Conservation (phyloP, 1,284 basidiomycete species). For the Papiliotrema terrestris region DNA sequence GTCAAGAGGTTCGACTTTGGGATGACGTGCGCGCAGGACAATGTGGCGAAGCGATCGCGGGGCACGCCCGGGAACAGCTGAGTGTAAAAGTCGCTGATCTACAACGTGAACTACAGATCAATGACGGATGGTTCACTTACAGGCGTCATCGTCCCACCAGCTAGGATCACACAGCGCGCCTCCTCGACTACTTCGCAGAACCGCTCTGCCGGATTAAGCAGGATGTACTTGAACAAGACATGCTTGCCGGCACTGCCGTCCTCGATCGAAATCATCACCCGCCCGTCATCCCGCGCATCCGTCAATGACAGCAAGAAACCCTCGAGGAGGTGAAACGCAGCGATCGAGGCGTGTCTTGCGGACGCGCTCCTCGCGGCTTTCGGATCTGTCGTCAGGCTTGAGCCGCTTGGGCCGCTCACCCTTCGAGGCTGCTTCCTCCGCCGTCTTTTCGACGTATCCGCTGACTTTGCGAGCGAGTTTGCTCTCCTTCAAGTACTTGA, state of each 20-base stretch:
- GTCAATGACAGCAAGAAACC: slow-evolving; percentile 78
- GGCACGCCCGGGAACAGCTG: slow-evolving; percentile 76
- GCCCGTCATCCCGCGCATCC: slow-evolving; percentile 71
- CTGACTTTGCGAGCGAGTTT: slow-evolving; percentile 72
- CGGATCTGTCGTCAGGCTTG: slow-evolving; percentile 3
- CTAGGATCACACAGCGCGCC: slow-evolving; percentile 78
- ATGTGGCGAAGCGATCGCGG: slow-evolving; percentile 63
- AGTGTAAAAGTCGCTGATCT: slow-evolving; percentile 83
- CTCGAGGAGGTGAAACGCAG: slow-evolving; percentile 80
- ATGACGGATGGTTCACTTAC: slow-evolving; percentile 50
- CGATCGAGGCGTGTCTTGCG: slow-evolving; percentile 53
- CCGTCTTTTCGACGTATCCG: slow-evolving; percentile 69
- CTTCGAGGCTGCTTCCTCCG: slow-evolving; percentile 55
- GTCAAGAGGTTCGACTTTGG: slow-evolving; percentile 75
- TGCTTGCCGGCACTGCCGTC: slow-evolving; percentile 24
- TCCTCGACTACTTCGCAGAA: slow-evolving; percentile 77
- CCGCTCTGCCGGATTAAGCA: slow-evolving; percentile 86
- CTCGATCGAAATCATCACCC: slow-evolving; percentile 48
- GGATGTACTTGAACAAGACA: slow-evolving; percentile 76
- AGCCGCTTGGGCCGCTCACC: slow-evolving; percentile 18
- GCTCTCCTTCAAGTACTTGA: slow-evolving; percentile 75
- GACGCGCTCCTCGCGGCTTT: slow-evolving; percentile 11
- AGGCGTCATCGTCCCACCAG: slow-evolving; percentile 97
- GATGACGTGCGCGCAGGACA: slow-evolving; percentile 92
- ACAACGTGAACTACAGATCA: background rate